Conservation (phyloP, 495 filamentous ascomycete genomes). For the Massariosphaeria phaeospora region DNA sequence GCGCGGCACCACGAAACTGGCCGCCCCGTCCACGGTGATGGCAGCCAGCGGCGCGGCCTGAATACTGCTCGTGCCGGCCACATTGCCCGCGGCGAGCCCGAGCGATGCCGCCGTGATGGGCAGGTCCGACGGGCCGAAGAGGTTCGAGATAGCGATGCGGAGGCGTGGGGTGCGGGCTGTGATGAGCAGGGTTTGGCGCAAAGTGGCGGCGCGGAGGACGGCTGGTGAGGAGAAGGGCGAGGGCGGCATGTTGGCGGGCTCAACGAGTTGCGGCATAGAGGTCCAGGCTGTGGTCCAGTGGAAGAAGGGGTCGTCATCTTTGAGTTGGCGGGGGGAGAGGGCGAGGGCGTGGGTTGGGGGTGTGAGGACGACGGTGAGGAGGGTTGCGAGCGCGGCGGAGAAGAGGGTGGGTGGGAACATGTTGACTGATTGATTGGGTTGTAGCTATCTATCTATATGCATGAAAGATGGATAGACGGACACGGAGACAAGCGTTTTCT, state of each 20-base stretch:
- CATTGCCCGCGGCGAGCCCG: slow-evolving; percentile 46
- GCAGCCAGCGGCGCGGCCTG: slow-evolving; percentile 46
- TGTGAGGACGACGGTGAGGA: no score
- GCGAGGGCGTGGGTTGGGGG: no score
- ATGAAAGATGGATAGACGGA: no score
- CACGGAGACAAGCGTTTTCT: no score
- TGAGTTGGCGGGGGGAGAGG: no score
- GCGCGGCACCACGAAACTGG: slow-evolving; percentile 51
- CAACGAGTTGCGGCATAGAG: slow-evolving; percentile 61
- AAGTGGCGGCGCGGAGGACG: slow-evolving; percentile 49
- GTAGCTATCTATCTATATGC: no score
- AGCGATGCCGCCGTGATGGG: slow-evolving; percentile 56
- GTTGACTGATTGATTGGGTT: no score
- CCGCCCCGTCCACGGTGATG: slow-evolving; percentile 54
- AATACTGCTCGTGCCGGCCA: slow-evolving; percentile 50
- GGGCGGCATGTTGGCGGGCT: slow-evolving; percentile 57
- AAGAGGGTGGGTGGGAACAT: no score
- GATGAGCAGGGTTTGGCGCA: slow-evolving; percentile 63
- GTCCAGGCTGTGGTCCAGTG: slow-evolving; percentile 66
- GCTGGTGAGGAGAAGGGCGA: slow-evolving; percentile 42
- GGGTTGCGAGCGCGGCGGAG: no score
- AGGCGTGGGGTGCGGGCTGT: slow-evolving; percentile 51
- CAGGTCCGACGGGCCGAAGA: slow-evolving; percentile 57
- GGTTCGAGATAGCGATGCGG: slow-evolving; percentile 61
- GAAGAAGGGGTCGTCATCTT: no score